These are phyloP conservation scores for Stagonosporopsis chrysanthemi DNA, from an alignment of 2,329 filamentous ascomycete genomes.

Conservation along the genomic window DNA sequence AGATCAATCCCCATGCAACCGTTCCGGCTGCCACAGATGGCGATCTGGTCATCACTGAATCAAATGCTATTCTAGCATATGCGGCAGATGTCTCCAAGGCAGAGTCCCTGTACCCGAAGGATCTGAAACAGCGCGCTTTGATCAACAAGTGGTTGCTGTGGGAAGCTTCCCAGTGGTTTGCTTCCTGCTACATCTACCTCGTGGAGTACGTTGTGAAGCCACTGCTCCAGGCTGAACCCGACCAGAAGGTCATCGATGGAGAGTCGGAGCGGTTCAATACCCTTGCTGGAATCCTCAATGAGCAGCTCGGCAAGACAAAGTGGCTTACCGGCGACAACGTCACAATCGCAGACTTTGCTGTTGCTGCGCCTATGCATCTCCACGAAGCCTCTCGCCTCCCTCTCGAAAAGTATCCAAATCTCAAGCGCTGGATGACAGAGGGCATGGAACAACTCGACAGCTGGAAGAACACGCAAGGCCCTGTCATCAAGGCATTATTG, in stretches of 20 bases:
- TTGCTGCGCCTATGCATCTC: constrained; percentile 52
- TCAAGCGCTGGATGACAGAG: constrained; percentile 51
- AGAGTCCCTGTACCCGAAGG: constrained; percentile 49
- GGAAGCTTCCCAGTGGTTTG: constrained; percentile 54
- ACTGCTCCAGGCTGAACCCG: constrained; percentile 46
- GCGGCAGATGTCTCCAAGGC: constrained; percentile 46
- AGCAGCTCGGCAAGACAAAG: constrained; percentile 48
- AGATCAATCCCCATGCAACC: constrained; percentile 51
- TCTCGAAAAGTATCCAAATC: constrained; percentile 49
- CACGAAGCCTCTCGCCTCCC: constrained; percentile 46
- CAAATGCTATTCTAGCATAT: constrained; percentile 54
- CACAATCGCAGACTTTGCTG: constrained; percentile 54
- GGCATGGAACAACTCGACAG: constrained; percentile 46
- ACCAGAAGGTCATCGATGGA: constrained; percentile 46
- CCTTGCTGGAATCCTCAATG: constrained; percentile 49
- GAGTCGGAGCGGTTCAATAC: constrained; percentile 46
- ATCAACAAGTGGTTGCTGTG: constrained; percentile 55
- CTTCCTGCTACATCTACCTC: constrained; percentile 51
- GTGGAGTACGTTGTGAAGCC: constrained; percentile 54
- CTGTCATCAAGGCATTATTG: constrained; percentile 45
- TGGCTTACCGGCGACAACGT: constrained; percentile 48
- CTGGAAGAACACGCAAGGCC: constrained; percentile 52
- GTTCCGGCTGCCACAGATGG: constrained; percentile 52
- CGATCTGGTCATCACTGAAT: constrained; percentile 52
- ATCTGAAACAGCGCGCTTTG: constrained; percentile 49